Percentiles rank a stretch among this genome's conserved stretches.
Evolutionary conservation across 2,329 filamentous ascomycete genomes (phyloP).

Genomic region (Remersonia thermophila): DNA sequence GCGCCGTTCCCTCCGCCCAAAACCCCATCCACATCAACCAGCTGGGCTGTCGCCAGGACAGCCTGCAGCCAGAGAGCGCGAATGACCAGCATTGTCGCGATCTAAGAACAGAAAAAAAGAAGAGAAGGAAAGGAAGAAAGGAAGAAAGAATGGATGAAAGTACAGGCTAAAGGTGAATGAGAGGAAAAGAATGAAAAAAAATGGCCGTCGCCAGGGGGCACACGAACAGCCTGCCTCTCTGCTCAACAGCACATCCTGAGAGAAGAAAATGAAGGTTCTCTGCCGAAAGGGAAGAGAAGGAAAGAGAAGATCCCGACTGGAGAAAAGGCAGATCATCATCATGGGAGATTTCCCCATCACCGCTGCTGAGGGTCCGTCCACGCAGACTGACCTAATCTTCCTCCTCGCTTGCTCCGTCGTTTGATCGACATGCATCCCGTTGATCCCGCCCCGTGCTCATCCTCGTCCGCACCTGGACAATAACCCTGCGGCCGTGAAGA

Average conservation of each 20-base stretch:
- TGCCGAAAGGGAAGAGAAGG: not conserved
- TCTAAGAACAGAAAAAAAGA: not conserved
- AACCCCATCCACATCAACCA: constrained; percentile 2
- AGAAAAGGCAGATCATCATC: not conserved
- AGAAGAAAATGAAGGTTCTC: not conserved
- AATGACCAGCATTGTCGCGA: constrained; percentile 14
- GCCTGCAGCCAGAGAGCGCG: constrained; percentile 12
- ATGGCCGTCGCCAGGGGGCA: constrained; percentile 2
- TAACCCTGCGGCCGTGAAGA: too few species aligned
- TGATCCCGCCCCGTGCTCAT: not conserved
- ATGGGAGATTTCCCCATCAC: constrained; percentile 2
- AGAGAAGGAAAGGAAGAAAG: constrained; percentile 1
- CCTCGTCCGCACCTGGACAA: too few species aligned
- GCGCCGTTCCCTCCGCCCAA: not conserved
- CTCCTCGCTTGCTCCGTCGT: too few species aligned
- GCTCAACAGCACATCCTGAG: constrained; percentile 3
- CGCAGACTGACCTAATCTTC: too few species aligned
- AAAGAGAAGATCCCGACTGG: not conserved
- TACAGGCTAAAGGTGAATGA: not conserved
- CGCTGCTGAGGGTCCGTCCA: too few species aligned
- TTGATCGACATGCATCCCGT: not conserved
- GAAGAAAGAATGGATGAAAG: not conserved
- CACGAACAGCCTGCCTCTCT: constrained; percentile 1
- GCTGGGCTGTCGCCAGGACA: constrained; percentile 12
- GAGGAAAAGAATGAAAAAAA: not conserved